phyloP scores from a whole-genome alignment of 2,329 filamentous ascomycete genomes.

The Karstenula rhodostoma region DNA sequence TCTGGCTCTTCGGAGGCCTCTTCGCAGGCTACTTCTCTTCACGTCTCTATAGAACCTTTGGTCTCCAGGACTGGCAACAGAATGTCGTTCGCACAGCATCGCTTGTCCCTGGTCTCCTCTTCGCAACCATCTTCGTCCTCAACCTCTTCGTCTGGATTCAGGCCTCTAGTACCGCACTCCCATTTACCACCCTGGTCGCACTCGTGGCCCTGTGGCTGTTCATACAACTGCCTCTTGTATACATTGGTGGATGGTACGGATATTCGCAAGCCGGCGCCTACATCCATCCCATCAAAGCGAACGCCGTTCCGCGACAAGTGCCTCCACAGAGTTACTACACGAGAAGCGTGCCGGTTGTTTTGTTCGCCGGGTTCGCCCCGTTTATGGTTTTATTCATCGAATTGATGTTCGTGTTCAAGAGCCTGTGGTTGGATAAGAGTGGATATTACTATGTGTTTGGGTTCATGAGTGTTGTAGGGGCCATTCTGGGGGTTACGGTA shows the following conservation, averaged over 20 bases:
- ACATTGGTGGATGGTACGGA: constrained; percentile 80
- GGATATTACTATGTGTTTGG: constrained; percentile 94
- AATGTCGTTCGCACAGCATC: constrained; percentile 78
- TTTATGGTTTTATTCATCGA: constrained; percentile 91
- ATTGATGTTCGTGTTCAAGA: constrained; percentile 85
- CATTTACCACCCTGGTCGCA: constrained; percentile 78
- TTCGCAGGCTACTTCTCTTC: constrained; percentile 91
- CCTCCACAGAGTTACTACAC: constrained; percentile 80
- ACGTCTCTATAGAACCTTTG: constrained; percentile 83
- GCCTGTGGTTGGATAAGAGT: constrained; percentile 87
- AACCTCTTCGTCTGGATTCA: constrained; percentile 93
- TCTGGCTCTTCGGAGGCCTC: constrained; percentile 83
- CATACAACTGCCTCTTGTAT: constrained; percentile 85
- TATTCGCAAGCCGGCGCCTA: constrained; percentile 73
- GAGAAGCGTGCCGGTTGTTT: constrained; percentile 66
- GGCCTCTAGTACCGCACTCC: constrained; percentile 85
- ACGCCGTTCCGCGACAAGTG: constrained; percentile 74
- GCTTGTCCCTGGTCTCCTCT: constrained; percentile 80
- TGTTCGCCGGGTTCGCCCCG: constrained; percentile 79
- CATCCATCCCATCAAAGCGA: constrained; percentile 84
- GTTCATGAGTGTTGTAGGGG: constrained; percentile 77
- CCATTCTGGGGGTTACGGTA: constrained; percentile 77
- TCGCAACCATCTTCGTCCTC: constrained; percentile 77
- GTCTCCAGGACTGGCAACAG: constrained; percentile 75
- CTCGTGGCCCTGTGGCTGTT: constrained; percentile 82